Evolutionary conservation across 208 protist genomes (phyloP).

Genomic region (Novymonas esmeraldas): DNA sequence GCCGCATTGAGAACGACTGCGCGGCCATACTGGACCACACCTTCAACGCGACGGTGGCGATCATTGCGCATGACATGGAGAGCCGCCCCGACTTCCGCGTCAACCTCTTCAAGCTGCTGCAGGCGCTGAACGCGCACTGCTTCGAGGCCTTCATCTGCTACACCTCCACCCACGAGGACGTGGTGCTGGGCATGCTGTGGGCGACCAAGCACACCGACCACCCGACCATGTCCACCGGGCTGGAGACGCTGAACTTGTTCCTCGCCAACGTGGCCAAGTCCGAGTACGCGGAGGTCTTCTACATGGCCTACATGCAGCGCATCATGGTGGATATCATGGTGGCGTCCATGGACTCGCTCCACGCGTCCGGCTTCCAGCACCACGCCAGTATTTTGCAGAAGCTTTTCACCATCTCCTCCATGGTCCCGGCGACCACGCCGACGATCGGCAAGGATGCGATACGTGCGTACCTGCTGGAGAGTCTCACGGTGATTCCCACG

Average conservation of each 20-base stretch:
- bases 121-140: conserved; percentile 95
- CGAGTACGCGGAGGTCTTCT: conserved; percentile 66
- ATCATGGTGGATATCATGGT: conserved; percentile 88
- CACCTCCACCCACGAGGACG: conserved; percentile 58
- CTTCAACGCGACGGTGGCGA: conserved; percentile 97
- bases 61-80: conserved; percentile 97
- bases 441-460: conserved; percentile 65
- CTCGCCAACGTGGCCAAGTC: conserved; percentile 77
- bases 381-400: conserved; percentile 80
- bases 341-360: conserved; percentile 79
- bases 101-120: conserved; percentile 97
- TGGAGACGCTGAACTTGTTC: conserved; percentile 95
- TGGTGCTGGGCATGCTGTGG: conserved; percentile 97
- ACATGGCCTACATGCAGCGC: conserved; percentile 73
- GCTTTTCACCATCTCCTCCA: conserved; percentile 69
- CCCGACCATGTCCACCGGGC: conserved; percentile 89
- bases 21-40: conserved; percentile 95
- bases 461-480: conserved; percentile 53
- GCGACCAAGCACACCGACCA: conserved; percentile 98
- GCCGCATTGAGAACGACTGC: conserved; percentile 79
- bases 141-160: conserved; percentile 89
- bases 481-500: conserved; percentile 68
- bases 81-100: conserved; percentile 98
- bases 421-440: conserved; percentile 51
- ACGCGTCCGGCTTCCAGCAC: conserved; percentile 74